Conservation (phyloP, 768 basidiomycete species). For the Pleurotus eryngii region DNA sequence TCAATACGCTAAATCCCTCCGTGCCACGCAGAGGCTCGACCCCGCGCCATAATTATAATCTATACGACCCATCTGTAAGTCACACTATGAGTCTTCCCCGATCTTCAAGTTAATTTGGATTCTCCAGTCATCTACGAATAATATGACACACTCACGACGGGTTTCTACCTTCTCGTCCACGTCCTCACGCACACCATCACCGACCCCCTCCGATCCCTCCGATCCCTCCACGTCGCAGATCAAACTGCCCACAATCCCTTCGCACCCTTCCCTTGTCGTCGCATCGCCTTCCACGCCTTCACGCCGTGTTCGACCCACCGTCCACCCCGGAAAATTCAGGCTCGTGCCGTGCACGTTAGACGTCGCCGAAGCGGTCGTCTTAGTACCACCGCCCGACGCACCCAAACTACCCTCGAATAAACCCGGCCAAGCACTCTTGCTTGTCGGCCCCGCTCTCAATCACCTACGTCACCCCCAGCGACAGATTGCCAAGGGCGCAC, state of each 20-base stretch:
- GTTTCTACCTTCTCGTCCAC: slow-evolving; percentile 36
- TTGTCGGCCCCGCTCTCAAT: slow-evolving; percentile 48
- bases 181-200: slow-evolving; percentile 37
- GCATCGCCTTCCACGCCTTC: slow-evolving; percentile 11
- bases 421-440: slow-evolving; percentile 35
- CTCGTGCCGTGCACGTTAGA: slow-evolving; percentile 51
- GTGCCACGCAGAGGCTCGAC: background rate
- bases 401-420: slow-evolving; percentile 17
- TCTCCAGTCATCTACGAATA: slow-evolving; percentile 15
- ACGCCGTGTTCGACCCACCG: slow-evolving; percentile 6
- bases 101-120: slow-evolving; percentile 11
- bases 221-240: slow-evolving; percentile 10
- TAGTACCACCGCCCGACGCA: slow-evolving; percentile 34
- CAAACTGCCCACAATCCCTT: slow-evolving; percentile 13
- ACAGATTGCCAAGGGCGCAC: slow-evolving; percentile 41
- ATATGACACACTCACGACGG: slow-evolving; percentile 24
- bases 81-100: background rate
- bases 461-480: slow-evolving; percentile 40
- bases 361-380: slow-evolving; percentile 49
- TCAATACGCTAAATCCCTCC: slow-evolving; percentile 1
- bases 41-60: background rate
- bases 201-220: slow-evolving; percentile 20
- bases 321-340: slow-evolving; percentile 24
- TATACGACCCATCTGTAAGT: slow-evolving; percentile 2
- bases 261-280: slow-evolving; percentile 16